Evolutionary conservation across 139 green algal species (phyloP), one percentile per base, ranked within the genome.

Genomic region (Coelastrella sp.): DNA sequence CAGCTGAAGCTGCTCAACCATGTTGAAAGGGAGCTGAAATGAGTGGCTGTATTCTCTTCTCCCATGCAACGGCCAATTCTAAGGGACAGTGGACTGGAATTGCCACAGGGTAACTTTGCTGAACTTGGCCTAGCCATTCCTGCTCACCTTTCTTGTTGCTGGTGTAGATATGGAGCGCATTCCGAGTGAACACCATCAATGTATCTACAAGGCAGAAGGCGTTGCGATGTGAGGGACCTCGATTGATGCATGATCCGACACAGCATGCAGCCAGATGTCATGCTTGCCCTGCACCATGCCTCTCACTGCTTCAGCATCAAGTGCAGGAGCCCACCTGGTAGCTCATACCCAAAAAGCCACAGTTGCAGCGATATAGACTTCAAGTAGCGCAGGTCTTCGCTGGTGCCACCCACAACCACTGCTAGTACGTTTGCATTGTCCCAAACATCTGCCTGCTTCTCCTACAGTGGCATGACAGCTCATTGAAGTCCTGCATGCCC

Each of bases 281-380:
- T n/a, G n/a, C n/a, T n/a, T n/a, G n/a, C n/a, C n/a, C n/a, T n/a
- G n/a, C n/a, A n/a, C n/a, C n/a, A n/a, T n/a, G n/a, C n/a, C n/a
- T n/a, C n/a, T n/a, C n/a, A n/a, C n/a, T n/a, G n/a, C n/a, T n/a
- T n/a, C n/a, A n/a, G n/a, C n/a, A n/a, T 34, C 25, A 25, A 27
- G 8, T 41, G 25, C 23, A 37, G 34, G 19, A 13, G 8, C 66
- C 53, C 50, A 95, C 95, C 96, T 71, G 96, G 93, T 5, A 99
- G 87, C 83, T 99, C 97, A 67, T 98, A 98, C 48, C 94, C 95
- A 78, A 99, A 96, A 19, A 99, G 90, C 96, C 96, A 99, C 4
- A 98, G 83, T 76, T 99, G 96, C 41, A 99, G 83, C 4, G 94
- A 90, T 21, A 93, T 91, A 15, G 93, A 96, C 86, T 99, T 99